phyloP scores from a whole-genome alignment of 163 green algal species.

The Botryococcus braunii region DNA sequence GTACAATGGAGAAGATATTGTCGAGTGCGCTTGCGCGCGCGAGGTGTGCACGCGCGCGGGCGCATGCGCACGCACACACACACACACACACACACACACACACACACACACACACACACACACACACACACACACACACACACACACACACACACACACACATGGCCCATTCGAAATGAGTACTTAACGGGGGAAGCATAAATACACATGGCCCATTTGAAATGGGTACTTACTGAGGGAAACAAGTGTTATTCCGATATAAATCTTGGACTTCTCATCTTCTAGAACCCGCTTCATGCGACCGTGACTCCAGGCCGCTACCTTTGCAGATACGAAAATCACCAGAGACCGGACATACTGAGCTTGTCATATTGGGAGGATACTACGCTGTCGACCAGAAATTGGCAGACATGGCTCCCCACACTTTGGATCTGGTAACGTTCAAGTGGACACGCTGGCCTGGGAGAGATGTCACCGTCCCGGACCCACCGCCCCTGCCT shows the following conservation, averaged over 20 bases:
- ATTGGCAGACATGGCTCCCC: conserved; percentile 14
- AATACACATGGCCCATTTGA: too few species aligned
- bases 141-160: neutral
- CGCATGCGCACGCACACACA: too few species aligned
- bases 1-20: too few species aligned
- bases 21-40: too few species aligned
- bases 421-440: conserved; percentile 18
- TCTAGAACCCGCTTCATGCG: neutral
- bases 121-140: neutral
- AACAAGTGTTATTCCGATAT: neutral
- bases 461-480: neutral
- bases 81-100: too few species aligned
- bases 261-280: neutral
- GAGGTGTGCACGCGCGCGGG: too few species aligned
- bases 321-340: conserved; percentile 2
- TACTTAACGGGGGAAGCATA: too few species aligned
- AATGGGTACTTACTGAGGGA: neutral
- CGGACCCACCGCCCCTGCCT: conserved; percentile 6
- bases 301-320: neutral
- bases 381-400: conserved; percentile 3
- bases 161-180: too few species aligned
- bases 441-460: conserved; percentile 10
- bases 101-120: too few species aligned
- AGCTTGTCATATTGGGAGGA: conserved; percentile 20
- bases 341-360: conserved; percentile 10